phyloP scores from a whole-genome alignment of 768 basidiomycete species.

The Lentinula guzmanii region DNA sequence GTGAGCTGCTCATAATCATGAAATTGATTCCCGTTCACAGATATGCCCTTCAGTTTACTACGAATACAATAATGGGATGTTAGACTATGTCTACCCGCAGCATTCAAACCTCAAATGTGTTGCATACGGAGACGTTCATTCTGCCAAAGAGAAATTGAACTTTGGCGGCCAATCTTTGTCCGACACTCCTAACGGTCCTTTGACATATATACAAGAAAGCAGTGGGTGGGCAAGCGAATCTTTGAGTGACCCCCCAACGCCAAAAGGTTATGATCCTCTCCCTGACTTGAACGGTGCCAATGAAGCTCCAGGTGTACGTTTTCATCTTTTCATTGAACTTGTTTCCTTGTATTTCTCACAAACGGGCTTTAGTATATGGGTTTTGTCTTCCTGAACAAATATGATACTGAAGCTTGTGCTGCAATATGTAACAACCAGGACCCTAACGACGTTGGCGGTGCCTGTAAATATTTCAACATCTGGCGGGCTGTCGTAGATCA shows the following conservation, averaged over 20 bases:
- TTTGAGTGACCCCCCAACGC: constrained; percentile 30
- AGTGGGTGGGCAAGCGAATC: constrained; percentile 32
- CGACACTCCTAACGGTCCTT: constrained; percentile 24
- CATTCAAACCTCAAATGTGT: constrained; percentile 45
- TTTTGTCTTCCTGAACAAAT: constrained; percentile 42
- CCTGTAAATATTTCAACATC: constrained; percentile 48
- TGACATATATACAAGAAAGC: constrained; percentile 39
- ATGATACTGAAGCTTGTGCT: constrained; percentile 41
- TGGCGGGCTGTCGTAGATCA: constrained; percentile 44
- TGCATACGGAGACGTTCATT: constrained; percentile 36
- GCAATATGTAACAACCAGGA: constrained; percentile 36
- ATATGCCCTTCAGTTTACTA: constrained; percentile 26
- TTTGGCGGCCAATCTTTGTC: constrained; percentile 34
- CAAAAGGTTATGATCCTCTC: constrained; percentile 39
- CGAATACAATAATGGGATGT: constrained; percentile 37
- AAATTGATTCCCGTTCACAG: neutral
- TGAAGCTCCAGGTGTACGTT: constrained; percentile 35
- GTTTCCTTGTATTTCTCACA: neutral
- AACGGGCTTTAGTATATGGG: constrained; percentile 35
- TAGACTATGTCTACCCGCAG: constrained; percentile 31
- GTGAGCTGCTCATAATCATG: neutral
- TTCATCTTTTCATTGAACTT: neutral
- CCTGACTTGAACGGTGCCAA: constrained; percentile 41
- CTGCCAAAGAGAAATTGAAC: constrained; percentile 38
- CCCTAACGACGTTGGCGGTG: constrained; percentile 33